Evolutionary conservation across 2,329 filamentous ascomycete species (phyloP), one percentile per base, ranked within the genome.

Genomic region (Arachnomyces sp.): DNA sequence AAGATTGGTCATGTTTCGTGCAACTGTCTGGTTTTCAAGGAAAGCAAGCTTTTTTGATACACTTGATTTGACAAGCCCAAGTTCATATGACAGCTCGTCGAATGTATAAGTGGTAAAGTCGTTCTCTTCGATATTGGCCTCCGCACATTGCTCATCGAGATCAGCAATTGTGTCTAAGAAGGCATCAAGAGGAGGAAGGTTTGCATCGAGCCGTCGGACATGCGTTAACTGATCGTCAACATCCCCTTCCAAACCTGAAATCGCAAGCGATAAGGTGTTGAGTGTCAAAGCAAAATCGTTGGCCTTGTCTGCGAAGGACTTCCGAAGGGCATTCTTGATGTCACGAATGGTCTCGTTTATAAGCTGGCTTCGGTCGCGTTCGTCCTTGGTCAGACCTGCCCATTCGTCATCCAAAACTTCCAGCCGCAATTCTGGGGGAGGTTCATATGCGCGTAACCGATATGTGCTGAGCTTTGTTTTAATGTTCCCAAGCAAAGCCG

Each of bases 41-140:
- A 98, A 98, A 32, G 84, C 82, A 41, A 96, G 77, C 66, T 98
- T 98, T 72, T 96, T 98, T 49, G 88, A 83, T 18, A 96, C 90
- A 8, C 85, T 92, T 20, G 84, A 82, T 59, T 88, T 89, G 42
- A 96, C 92, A 20, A 98, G 74, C 12, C 86, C 81, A 43, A 96
- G 74, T 65, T 98, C 92, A 66, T 98, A 98, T 44, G 81, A 80
- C 31, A 98, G 74, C 65, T 98, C 92, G 58, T 98, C 92, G 61
- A 96, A 92, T 7, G 90, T 94, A 66, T 96, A 96, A 7, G 90
- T 96, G n/a, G 92, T 98, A 63, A 92, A 96, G 68, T 98, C 92
- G 63, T 98, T 98, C 57, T 98, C 92, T 64, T 98, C 92, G 48
- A 98, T 95, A 60, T 98, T 96, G 46, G 92, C 92, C 68, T 96